Evolutionary conservation across 768 basidiomycete genomes (phyloP), one percentile per base, ranked within the genome.

Genomic region (Mrakia blollopis): DNA sequence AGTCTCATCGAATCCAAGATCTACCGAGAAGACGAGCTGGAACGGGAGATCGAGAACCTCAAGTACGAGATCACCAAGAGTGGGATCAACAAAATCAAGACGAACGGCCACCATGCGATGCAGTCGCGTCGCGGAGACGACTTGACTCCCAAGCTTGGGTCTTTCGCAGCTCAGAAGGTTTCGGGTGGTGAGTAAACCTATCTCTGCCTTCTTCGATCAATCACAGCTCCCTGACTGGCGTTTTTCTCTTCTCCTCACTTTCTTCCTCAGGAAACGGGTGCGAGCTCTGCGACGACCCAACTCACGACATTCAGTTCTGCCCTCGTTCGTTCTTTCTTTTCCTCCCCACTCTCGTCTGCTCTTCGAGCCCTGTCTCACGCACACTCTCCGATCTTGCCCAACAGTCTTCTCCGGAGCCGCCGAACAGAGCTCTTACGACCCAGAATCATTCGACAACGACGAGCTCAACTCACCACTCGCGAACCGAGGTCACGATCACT

Each of bases 1-100:
- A 88, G 90, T 54, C 86, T 99, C 60, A 90, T 98, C n/a, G 96
- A 99, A 82, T 88, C 92, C 73, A 98, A 97, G 89, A 93, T 92
- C 78, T 81, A 37, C n/a, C 68, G 71, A 47, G 78, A 92, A 89
- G 93, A 94, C 81, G 93, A 94, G 79, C 88, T 96, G 39, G 93
- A 94, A 81, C 89, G 89, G 81, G 92, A 95, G 81, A 82, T 94
- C 44, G 91, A 93, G 81, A 87, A 88, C 14, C 83, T 91, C 71
- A 91, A 91, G 80, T 90, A 91, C 35, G 91, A 90, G 80, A 85
- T 92, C 60, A 82, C 88, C 88, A 3, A 81, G 76, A n/a, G 32
- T 25, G 47, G 23, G 61, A 18, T 37, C 30, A 35, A 32, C 60
- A 21, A 23, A 37, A n/a, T 39, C 52, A 23, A 30, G 41, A 47